Conservation (phyloP, 2,329 filamentous ascomycete species). For the Trichoderma endophyticum region DNA sequence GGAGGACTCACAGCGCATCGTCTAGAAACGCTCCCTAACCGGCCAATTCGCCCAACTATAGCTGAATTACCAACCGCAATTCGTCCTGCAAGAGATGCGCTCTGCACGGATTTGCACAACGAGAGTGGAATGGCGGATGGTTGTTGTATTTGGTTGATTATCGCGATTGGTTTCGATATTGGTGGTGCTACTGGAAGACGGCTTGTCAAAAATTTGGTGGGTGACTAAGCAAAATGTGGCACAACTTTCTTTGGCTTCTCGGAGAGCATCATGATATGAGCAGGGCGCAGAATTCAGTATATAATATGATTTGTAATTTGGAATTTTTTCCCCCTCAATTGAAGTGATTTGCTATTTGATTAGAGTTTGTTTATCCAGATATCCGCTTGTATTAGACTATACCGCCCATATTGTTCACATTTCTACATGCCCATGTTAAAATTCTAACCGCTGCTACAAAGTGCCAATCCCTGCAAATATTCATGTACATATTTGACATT, state of each 20-base stretch:
- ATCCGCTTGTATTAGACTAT: background rate
- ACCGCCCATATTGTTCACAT: background rate
- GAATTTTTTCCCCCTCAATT: background rate
- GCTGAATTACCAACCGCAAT: background rate
- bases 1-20: background rate
- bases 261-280: background rate
- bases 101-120: background rate
- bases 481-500: background rate
- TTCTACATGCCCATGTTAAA: background rate
- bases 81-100: background rate
- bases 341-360: background rate
- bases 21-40: background rate
- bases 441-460: background rate
- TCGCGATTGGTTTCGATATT: conserved; percentile 7
- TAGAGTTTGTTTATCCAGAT: background rate
- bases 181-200: background rate
- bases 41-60: conserved; percentile 1
- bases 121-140: background rate
- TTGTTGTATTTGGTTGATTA: background rate
- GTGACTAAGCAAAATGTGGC: conserved; percentile 15
- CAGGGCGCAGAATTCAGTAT: background rate
- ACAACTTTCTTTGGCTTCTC: background rate
- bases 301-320: background rate
- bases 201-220: conserved; percentile 16
- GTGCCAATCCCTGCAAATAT: background rate